Percentiles rank a stretch among this genome's conserved stretches.
Conservation (phyloP, 768 basidiomycete genomes). For the Tylopilus balloui region DNA sequence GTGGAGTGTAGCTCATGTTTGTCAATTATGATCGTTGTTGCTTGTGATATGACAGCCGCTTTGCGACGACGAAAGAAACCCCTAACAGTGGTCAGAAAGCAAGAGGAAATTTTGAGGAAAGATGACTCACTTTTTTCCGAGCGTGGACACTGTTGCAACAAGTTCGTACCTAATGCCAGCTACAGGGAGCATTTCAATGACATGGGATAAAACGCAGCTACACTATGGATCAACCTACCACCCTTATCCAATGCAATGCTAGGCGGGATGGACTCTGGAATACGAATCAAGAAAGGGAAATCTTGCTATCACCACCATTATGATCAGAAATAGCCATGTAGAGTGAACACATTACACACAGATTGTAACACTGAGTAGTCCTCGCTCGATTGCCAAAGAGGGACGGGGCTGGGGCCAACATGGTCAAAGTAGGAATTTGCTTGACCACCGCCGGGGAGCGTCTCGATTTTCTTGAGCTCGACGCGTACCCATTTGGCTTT, state of each 20-base stretch:
- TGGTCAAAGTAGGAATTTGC: slow-evolving; percentile 73
- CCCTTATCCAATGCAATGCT: slow-evolving; percentile 74
- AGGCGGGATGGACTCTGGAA: slow-evolving; percentile 90
- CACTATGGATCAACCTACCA: slow-evolving; percentile 38
- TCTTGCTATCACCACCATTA: slow-evolving; percentile 54
- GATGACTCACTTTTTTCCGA: slow-evolving; percentile 70
- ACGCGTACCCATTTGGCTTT: slow-evolving; percentile 92
- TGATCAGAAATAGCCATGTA: neutral
- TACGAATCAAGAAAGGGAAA: slow-evolving; percentile 84
- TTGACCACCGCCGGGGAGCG: slow-evolving; percentile 64
- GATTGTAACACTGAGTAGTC: slow-evolving; percentile 68
- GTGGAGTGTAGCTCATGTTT: slow-evolving; percentile 92
- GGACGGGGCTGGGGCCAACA: slow-evolving; percentile 77
- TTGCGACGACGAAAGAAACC: slow-evolving; percentile 81
- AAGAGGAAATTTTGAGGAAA: neutral
- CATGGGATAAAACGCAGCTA: neutral
- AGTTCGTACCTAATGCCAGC: slow-evolving; percentile 89
- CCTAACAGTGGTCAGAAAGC: slow-evolving; percentile 25
- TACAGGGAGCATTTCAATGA: slow-evolving; percentile 23
- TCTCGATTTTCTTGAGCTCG: slow-evolving; percentile 89
- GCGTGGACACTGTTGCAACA: slow-evolving; percentile 78
- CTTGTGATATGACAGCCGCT: slow-evolving; percentile 59
- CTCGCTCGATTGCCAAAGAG: slow-evolving; percentile 76
- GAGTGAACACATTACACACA: slow-evolving; percentile 37
- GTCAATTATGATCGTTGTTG: slow-evolving; percentile 75